Conservation (phyloP, 441 rosid species). For the Isatis lusitanica region DNA sequence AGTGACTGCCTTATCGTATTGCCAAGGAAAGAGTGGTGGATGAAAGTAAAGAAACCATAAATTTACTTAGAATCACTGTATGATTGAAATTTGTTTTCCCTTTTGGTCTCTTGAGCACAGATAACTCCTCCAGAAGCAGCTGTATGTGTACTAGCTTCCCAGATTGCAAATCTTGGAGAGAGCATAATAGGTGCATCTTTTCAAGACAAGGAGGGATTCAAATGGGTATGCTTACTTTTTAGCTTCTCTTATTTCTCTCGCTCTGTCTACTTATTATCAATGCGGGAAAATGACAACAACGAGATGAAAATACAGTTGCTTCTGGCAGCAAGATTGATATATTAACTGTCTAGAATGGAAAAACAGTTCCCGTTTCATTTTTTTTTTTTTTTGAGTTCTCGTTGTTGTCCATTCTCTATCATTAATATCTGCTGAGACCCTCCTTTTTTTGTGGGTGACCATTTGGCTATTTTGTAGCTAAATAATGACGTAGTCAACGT, state of each 20-base stretch:
- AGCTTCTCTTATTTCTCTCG: neutral
- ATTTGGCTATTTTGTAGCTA: constrained; percentile 56
- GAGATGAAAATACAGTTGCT: neutral
- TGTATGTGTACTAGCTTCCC: constrained; percentile 85
- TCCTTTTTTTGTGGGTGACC: neutral
- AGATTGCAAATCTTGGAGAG: constrained; percentile 90
- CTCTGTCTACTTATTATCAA: neutral
- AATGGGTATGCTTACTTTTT: constrained; percentile 56
- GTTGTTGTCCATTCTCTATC: neutral
- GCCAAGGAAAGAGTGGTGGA: neutral
- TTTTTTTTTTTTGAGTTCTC: neutral
- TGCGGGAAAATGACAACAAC: neutral
- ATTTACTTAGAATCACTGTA: neutral
- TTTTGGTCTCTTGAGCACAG: constrained; percentile 42
- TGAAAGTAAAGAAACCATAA: neutral
- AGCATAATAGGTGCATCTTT: constrained; percentile 80
- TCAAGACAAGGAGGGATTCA: constrained; percentile 85
- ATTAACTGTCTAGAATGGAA: neutral
- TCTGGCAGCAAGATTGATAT: neutral
- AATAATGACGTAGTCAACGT: constrained; percentile 85
- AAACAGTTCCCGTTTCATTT: neutral
- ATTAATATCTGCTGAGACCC: neutral
- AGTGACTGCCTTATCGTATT: neutral
- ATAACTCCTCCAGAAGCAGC: constrained; percentile 62
- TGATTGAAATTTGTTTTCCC: neutral